These are phyloP conservation scores for Plenodomus tracheiphilus DNA, from an alignment of 2,329 filamentous ascomycete genomes.

Conservation along the genomic window DNA sequence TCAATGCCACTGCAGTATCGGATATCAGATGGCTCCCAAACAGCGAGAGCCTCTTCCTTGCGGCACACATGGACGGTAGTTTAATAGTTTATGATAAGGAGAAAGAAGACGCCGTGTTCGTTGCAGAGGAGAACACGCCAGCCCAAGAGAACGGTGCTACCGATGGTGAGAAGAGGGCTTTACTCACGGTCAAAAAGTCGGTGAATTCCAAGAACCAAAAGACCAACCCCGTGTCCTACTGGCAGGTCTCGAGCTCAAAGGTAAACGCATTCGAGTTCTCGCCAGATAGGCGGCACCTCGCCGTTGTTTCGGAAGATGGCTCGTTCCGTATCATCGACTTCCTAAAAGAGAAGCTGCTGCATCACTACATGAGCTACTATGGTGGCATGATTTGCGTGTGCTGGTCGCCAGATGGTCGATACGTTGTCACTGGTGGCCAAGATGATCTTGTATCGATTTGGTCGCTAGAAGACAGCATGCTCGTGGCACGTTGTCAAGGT, in stretches of 20 bases:
- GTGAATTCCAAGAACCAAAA: slow-evolving; percentile 94
- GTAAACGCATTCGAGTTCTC: slow-evolving; percentile 93
- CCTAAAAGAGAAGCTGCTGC: slow-evolving; percentile 85
- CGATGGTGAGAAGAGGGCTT: slow-evolving; percentile 43
- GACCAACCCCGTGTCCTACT: slow-evolving; percentile 85
- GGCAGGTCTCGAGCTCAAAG: slow-evolving; percentile 88
- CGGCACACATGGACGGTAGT: slow-evolving; percentile 87
- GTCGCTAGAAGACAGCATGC: slow-evolving; percentile 79
- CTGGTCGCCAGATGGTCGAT: slow-evolving; percentile 97
- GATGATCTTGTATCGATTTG: slow-evolving; percentile 97
- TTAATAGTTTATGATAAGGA: slow-evolving; percentile 97
- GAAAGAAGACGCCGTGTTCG: slow-evolving; percentile 83
- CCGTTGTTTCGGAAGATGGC: slow-evolving; percentile 89
- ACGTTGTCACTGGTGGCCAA: slow-evolving; percentile 91
- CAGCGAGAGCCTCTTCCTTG: slow-evolving; percentile 90
- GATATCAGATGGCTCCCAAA: slow-evolving; percentile 93
- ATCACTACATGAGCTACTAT: slow-evolving; percentile 89
- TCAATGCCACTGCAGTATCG: slow-evolving; percentile 82
- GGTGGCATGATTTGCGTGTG: slow-evolving; percentile 90
- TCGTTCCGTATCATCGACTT: slow-evolving; percentile 90
- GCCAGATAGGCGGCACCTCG: slow-evolving; percentile 82
- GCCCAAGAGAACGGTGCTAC: slow-evolving; percentile 27
- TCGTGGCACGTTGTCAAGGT: slow-evolving; percentile 90
- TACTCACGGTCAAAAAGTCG: slow-evolving; percentile 80
- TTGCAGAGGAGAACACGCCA: slow-evolving; percentile 61